Percentiles rank a stretch among this genome's conserved stretches.
Conservation (phyloP, 2,329 filamentous ascomycete genomes). For the Aspergillus quadrilineatus region DNA sequence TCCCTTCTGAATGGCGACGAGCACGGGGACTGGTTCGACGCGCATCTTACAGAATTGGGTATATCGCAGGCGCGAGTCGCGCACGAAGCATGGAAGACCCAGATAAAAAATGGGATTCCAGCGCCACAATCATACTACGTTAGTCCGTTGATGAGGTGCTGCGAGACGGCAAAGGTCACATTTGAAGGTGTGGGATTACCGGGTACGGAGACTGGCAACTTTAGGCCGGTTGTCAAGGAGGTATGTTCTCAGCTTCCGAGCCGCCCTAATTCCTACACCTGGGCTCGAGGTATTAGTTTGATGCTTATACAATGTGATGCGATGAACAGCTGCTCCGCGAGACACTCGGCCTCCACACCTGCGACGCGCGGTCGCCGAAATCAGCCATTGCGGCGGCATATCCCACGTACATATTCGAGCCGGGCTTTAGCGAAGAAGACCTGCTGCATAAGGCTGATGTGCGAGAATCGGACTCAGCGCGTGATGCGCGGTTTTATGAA, state of each 20-base stretch:
- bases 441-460: slow-evolving; percentile 51
- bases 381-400: slow-evolving; percentile 51
- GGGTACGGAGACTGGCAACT: slow-evolving; percentile 41
- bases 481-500: slow-evolving; percentile 46
- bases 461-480: slow-evolving; percentile 51
- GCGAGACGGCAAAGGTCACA: slow-evolving; percentile 56
- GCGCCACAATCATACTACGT: slow-evolving; percentile 57
- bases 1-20: slow-evolving; percentile 58
- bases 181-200: slow-evolving; percentile 52
- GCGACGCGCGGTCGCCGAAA: slow-evolving; percentile 55
- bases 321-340: slow-evolving; percentile 52
- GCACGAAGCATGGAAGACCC: slow-evolving; percentile 49
- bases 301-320: no score
- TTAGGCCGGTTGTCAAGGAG: slow-evolving; percentile 59
- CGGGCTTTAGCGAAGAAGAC: slow-evolving; percentile 55
- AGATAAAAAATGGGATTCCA: slow-evolving; percentile 51
- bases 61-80: slow-evolving; percentile 50
- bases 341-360: slow-evolving; percentile 61
- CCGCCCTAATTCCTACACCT: no score
- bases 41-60: slow-evolving; percentile 55
- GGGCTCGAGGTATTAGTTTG: no score
- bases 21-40: slow-evolving; percentile 58
- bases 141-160: slow-evolving; percentile 58
- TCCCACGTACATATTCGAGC: slow-evolving; percentile 53
- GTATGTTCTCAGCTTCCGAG: slow-evolving; percentile 23